Evolutionary conservation across 495 filamentous ascomycete genomes (phyloP).

Genomic region (Neurospora sp.): DNA sequence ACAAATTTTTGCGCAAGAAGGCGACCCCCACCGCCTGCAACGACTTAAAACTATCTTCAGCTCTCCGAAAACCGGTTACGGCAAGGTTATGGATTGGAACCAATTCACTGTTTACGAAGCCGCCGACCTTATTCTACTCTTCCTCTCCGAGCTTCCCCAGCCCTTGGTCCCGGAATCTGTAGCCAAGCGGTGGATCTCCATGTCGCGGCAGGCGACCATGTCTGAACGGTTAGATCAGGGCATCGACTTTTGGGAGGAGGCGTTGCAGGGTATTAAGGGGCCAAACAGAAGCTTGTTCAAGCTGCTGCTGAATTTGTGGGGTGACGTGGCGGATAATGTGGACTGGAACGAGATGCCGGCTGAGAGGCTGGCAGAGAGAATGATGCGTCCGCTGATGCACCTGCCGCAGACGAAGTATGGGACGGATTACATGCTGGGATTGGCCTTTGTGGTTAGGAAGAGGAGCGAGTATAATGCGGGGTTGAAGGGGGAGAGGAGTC

Average conservation of each 20-base stretch:
- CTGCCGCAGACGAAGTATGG: slow-evolving; percentile 17
- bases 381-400: slow-evolving; percentile 33
- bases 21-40: slow-evolving; percentile 19
- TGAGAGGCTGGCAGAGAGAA: slow-evolving; percentile 28
- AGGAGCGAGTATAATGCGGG: slow-evolving; percentile 27
- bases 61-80: slow-evolving; percentile 23
- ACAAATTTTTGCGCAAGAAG: slow-evolving; percentile 28
- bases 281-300: slow-evolving; percentile 29
- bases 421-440: slow-evolving; percentile 30
- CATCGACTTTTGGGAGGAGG: slow-evolving; percentile 40
- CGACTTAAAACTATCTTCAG: slow-evolving; percentile 28
- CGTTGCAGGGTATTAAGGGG: slow-evolving; percentile 28
- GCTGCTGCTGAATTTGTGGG: slow-evolving; percentile 35
- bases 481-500: slow-evolving; percentile 20
- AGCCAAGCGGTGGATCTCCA: slow-evolving; percentile 28
- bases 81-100: slow-evolving; percentile 28
- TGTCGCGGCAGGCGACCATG: slow-evolving; percentile 28
- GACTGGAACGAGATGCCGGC: slow-evolving; percentile 36
- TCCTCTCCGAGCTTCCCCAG: slow-evolving; percentile 28
- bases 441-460: slow-evolving; percentile 38
- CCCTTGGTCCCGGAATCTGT: slow-evolving; percentile 27
- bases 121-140: slow-evolving; percentile 29
- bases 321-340: slow-evolving; percentile 24
- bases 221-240: slow-evolving; percentile 29
- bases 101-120: slow-evolving; percentile 31